phyloP scores from a whole-genome alignment of 2,329 filamentous ascomycete species.

The Davidsoniella eucalypti region DNA sequence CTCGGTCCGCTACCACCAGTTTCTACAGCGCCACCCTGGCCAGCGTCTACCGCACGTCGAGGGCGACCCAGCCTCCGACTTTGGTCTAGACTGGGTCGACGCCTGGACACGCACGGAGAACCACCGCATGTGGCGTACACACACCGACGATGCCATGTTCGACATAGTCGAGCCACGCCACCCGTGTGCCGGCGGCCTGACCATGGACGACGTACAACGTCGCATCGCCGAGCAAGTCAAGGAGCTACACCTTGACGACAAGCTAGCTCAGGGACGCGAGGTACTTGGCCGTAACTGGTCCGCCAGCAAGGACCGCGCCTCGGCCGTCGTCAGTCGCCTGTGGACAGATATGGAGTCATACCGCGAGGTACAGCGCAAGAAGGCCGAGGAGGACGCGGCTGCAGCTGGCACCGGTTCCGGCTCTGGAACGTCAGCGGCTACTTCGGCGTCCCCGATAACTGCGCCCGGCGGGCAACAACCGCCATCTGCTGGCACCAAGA shows the following conservation, averaged over 20 bases:
- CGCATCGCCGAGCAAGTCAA: slow-evolving; percentile 82
- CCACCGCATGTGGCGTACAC: slow-evolving; percentile 69
- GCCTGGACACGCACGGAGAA: slow-evolving; percentile 81
- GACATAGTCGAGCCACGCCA: slow-evolving; percentile 88
- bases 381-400: slow-evolving; percentile 23
- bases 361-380: slow-evolving; percentile 28
- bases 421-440: not conserved
- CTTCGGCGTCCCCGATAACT: too few species aligned
- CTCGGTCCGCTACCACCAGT: slow-evolving; percentile 74
- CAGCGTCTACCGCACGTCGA: slow-evolving; percentile 52
- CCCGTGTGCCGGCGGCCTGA: slow-evolving; percentile 81
- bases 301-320: slow-evolving; percentile 75
- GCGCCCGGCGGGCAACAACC: not conserved
- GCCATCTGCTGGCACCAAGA: slow-evolving; percentile 2
- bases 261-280: slow-evolving; percentile 68
- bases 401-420: slow-evolving; percentile 5
- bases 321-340: slow-evolving; percentile 68
- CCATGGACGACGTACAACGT: slow-evolving; percentile 86
- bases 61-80: slow-evolving; percentile 72
- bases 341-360: slow-evolving; percentile 74
- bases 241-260: slow-evolving; percentile 84
- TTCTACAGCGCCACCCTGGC: slow-evolving; percentile 34
- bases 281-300: slow-evolving; percentile 79
- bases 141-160: slow-evolving; percentile 77
- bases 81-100: slow-evolving; percentile 70